A percentile compares a stretch with the other conserved stretches of the same genome.
phyloP scores from a whole-genome alignment of 306 rosid species.

The Gynostemma pentaphyllum region DNA sequence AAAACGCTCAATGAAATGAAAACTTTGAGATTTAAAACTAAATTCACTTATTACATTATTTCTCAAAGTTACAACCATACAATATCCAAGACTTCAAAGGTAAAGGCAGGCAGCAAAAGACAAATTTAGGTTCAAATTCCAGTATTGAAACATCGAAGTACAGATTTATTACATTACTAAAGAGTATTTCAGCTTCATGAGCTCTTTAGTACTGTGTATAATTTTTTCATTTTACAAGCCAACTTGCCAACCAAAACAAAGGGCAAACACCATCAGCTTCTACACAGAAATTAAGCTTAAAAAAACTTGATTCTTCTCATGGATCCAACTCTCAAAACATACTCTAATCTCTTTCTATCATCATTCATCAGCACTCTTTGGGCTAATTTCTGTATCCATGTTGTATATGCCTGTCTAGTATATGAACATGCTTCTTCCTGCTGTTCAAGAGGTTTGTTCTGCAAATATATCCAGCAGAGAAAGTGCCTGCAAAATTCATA shows the following conservation, averaged over 20 bases:
- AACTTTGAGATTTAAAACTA: neutral
- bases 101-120: neutral
- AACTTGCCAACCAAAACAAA: neutral
- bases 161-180: slow-evolving; percentile 4
- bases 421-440: neutral
- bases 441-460: slow-evolving; percentile 37
- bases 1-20: neutral
- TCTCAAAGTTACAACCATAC: too few species aligned
- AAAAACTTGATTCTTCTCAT: neutral
- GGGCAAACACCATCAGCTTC: neutral
- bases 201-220: neutral
- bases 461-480: slow-evolving; percentile 83
- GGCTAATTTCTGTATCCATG: too few species aligned
- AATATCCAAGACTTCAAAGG: neutral
- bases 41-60: neutral
- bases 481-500: slow-evolving; percentile 49
- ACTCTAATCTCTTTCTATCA: neutral
- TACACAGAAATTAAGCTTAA: neutral
- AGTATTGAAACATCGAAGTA: neutral
- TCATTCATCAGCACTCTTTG: neutral
- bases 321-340: neutral
- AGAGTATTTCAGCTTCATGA: neutral
- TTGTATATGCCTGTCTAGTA: neutral
- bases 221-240: neutral
- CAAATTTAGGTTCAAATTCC: neutral